Evolutionary conservation across 2,329 filamentous ascomycete genomes (phyloP), one percentile per base, ranked within the genome.

Genomic region (Calonectria pseudoturangicola): DNA sequence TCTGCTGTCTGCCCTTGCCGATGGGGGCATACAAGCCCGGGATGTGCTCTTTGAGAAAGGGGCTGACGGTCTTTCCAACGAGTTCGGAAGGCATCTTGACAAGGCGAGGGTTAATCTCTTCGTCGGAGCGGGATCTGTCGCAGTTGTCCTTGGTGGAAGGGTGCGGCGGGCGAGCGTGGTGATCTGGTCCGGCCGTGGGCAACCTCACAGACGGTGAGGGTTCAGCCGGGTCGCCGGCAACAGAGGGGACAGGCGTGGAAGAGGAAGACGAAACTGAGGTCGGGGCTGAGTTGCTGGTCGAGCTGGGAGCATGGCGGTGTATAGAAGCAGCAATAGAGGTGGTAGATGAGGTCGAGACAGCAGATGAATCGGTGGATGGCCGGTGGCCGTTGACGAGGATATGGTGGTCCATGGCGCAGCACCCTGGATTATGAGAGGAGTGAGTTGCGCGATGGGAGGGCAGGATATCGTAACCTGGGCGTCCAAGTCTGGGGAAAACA

Each of bases 1-100:
- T 72, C 10, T 72, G 60, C 10, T 79, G 84, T 71, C 88, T 87
- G 9, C 86, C 85, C 77, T 91, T 91, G 73, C 93, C 93, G 69
- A 95, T 87, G 18, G 95, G 95, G 41, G 95, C 95, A 85, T 98
- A 98, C 80, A 97, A 90, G 74, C 92, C 91, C 3, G 96, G 96
- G 63, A 98, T 98, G 81, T 98, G 96, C 82, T 95, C 94, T 77
- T 94, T 92, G 67, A 98, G 91, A 82, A 98, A 98, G 2, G 96
- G 96, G 43, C 93, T 93, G 75, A 98, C 92, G 70, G 94, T 94
- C 85, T 95, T 92, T 79, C 92, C 91, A 75, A 94, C 93, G 69
- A 95, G 89, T 76, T 93, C 93, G 73, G 88, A 87, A 60, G 90
- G 87, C 88, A 92, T 91, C 81, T 88, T 91, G 78, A 87, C 86